phyloP scores from a whole-genome alignment of 2,329 filamentous ascomycete genomes.

The Helotiales sp. region DNA sequence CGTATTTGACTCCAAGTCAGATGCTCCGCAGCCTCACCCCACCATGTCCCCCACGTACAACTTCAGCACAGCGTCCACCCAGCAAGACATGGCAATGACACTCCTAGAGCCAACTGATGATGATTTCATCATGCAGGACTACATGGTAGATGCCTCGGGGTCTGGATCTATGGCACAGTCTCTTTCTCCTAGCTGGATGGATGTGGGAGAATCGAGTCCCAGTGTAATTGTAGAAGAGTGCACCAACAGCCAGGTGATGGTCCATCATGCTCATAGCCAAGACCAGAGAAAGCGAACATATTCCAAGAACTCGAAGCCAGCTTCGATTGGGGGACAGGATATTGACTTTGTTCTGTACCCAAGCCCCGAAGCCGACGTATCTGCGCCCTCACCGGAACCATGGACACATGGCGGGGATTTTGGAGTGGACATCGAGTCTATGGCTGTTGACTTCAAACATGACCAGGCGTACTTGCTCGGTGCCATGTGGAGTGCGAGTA shows the following conservation, averaged over 20 bases:
- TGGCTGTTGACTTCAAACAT: background rate
- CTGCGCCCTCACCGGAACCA: background rate
- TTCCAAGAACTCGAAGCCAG: slow-evolving; percentile 9
- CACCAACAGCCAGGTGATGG: slow-evolving; percentile 8
- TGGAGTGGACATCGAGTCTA: background rate
- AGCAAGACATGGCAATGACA: background rate
- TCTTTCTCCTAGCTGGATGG: background rate
- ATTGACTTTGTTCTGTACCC: background rate
- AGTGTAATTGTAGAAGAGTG: slow-evolving; percentile 15
- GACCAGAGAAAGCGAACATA: slow-evolving; percentile 3
- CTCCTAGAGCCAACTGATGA: background rate
- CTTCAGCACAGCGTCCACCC: background rate
- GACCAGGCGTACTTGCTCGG: slow-evolving; percentile 1
- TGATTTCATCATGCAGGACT: slow-evolving; percentile 3
- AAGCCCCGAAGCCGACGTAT: background rate
- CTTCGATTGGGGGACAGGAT: background rate
- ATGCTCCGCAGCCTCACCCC: background rate
- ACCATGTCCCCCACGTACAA: background rate
- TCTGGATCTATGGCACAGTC: background rate
- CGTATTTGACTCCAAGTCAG: background rate
- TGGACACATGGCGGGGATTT: background rate
- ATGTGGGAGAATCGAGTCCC: background rate
- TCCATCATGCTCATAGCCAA: slow-evolving; percentile 1
- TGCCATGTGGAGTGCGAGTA: slow-evolving; percentile 17
- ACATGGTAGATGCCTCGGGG: background rate